Evolutionary conservation across 768 basidiomycete genomes (phyloP), one percentile per base, ranked within the genome.

Genomic region (Fomitopsis pulvina): DNA sequence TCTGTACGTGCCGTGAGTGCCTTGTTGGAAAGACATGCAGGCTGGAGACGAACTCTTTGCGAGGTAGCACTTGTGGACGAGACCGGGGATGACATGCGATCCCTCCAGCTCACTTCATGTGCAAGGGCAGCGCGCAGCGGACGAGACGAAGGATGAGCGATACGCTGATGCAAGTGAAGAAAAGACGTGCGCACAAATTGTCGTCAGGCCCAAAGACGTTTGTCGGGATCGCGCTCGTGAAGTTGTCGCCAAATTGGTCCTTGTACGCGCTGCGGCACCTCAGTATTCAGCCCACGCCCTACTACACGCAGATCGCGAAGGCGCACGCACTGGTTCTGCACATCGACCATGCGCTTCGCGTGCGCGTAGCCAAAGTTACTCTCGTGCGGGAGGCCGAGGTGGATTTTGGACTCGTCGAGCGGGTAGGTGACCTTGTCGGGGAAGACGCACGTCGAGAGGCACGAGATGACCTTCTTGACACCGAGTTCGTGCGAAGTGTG

Each of bases 311-410:
- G n/a, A 8, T 22, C 7, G 18, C 4, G 5, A 34, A 9, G 29
- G 29, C 3, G 41, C 18, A 54, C 85, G 51, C 52, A 93, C 93
- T 87, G 92, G 63, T 97, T 97, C 63, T 92, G 87, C 1, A 96
- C 83, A 63, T 97, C 95, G 8, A 98, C 92, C 76, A 97, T 79
- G n/a, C 94, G 79, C 69, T 98, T 98, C 34, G 92, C 93, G 59
- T 97, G 87, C 1, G 95, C 89, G 60, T 98, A 98, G 28, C 94
- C 95, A 69, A 91, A 96, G 76, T 97, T 97, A 58, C 89, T 92
- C 50, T 85, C 75, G 63, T 98, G 95, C 4, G 94, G 94, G 21
- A 90, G 90, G 20, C 94, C 94, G 30, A 77, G 75, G 67, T 98
- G 95, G 51, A 98, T 85, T 70, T 93, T 94, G 58, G 76, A 80